Base-by-base conservation (phyloP, 345 rosid genomes). In the Rhizophora apiculata region DNA sequence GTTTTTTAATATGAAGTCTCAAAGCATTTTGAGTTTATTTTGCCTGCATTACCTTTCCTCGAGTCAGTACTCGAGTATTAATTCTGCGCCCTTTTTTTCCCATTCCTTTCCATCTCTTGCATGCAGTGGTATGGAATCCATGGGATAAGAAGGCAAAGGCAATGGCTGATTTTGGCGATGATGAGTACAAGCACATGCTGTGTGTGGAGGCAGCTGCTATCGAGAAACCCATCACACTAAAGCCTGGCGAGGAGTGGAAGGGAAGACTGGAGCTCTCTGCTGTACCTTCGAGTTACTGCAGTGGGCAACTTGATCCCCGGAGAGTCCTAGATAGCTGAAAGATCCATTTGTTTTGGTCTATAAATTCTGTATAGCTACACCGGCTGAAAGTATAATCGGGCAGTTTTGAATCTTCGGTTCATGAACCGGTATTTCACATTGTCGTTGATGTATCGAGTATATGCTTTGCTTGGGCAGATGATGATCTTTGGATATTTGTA, bases 51-150 rank as follows among this genome's bases (percentile, higher is more conserved):
- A 6, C 19, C 43, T 2, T 8, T 69, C 21, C 36, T 34, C 34
- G 21, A 8, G 30, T 5, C 19, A 15, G 58, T 53, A 31, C 24
- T 58, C 24, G 36, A 49, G 9, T 16, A 37, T 9, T 24, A 7
- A 10, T 13, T 13, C 19, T 68, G 29, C 10, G 32, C 6, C 48
- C 34, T 8, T 27, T 24, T 54, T 26, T 1, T 22, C 27, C 31
- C 26, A 21, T 46, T 62, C 29, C 29, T 10, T 8, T 21, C 1
- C 16, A 18, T 13, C 18, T 43, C 11, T 56, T 56, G 60, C 29
- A 56, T 73, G 76, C 84, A 95, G 98, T 92, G 78, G 96, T 92
- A 66, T 95, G 98, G 99, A 95, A 95, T 79, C 98, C 99, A 11
- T 90, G 98, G 99, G 97, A 90, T 73, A 95, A 84, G 81, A 95